Evolutionary conservation across 2,329 filamentous ascomycete genomes (phyloP).

Genomic region (Exophiala xenobiotica): DNA sequence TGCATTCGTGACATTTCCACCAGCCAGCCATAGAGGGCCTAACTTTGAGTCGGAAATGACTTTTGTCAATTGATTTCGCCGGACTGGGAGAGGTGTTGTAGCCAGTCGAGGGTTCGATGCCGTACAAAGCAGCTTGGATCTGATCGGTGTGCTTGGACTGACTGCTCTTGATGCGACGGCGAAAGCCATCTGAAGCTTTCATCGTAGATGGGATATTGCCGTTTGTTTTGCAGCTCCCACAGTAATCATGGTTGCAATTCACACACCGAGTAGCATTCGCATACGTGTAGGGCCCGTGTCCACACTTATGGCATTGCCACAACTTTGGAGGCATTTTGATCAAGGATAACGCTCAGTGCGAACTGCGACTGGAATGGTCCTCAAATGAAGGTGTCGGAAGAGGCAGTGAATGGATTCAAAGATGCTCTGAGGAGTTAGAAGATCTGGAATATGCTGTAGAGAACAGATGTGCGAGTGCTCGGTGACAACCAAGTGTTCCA

Average conservation of each 20-base stretch:
- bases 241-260: slow-evolving; percentile 18
- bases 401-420: too few relatives aligned
- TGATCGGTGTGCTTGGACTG: background rate
- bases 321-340: background rate
- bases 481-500: too few relatives aligned
- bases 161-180: background rate
- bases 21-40: slow-evolving; percentile 16
- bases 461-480: too few relatives aligned
- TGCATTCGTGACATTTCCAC: slow-evolving; percentile 22
- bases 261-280: slow-evolving; percentile 13
- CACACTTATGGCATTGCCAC: slow-evolving; percentile 17
- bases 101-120: too few relatives aligned
- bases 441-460: too few relatives aligned
- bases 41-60: background rate
- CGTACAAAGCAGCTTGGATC: too few relatives aligned
- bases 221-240: slow-evolving; percentile 9
- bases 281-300: slow-evolving; percentile 3
- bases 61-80: background rate
- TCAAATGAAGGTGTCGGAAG: background rate
- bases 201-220: background rate
- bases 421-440: too few relatives aligned
- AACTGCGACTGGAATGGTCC: too few relatives aligned
- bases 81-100: background rate
- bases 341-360: background rate
- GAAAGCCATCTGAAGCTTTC: background rate